Evolutionary conservation across 352 stramenopile genomes (phyloP), one percentile per base, ranked within the genome.

Genomic region (Phytophthora citrophthora): DNA sequence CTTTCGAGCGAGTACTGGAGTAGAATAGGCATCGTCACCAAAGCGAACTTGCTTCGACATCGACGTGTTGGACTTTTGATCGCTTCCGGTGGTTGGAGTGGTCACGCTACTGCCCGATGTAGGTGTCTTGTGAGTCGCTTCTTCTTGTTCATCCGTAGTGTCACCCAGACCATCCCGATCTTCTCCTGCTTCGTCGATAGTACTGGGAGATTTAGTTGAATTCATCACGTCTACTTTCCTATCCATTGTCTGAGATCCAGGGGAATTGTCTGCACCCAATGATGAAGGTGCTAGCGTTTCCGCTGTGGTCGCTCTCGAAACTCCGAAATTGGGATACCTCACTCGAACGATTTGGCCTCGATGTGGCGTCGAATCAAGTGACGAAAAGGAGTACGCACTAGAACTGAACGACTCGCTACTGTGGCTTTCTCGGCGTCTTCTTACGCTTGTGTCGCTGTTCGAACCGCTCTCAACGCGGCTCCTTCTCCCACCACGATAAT

Each of bases 11-110:
- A 91, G 70, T 29, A 89, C 44, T 0, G 80, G 82, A 5, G 80
- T 90, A n/a, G 78, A 66, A 49, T 83, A 88, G 24, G 82, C 77
- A 12, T 70, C 67, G 2, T 72, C 44, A 12, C 70, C 64, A 46
- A 91, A 89, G 27, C 69, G 79, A 38, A 91, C 82, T 31, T 87
- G 74, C 49, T 91, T 88, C 5, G 68, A 64, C 8, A 64, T 68
- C 0, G 61, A 77, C 2, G 58, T 55, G 34, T 55, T 66, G 26
- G 62, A 76, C 48, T 84, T 83, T 61, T 83, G 66, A 23, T 81
- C 80, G 38, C 67, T 83, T n/a, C 76, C 75, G 7, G 78, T 87
- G 15, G 70, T 87, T 15, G 75, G 76, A 13, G 78, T 88, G 2
- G 64, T 70, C 23, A 54, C 41, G 40, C 53, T 75, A 18, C 65